A percentile compares a stretch with the other conserved stretches of the same genome.
These are phyloP conservation scores for Schwanniomyces vanrijiae DNA, from an alignment of 805 yeast species.

Conservation along the genomic window DNA sequence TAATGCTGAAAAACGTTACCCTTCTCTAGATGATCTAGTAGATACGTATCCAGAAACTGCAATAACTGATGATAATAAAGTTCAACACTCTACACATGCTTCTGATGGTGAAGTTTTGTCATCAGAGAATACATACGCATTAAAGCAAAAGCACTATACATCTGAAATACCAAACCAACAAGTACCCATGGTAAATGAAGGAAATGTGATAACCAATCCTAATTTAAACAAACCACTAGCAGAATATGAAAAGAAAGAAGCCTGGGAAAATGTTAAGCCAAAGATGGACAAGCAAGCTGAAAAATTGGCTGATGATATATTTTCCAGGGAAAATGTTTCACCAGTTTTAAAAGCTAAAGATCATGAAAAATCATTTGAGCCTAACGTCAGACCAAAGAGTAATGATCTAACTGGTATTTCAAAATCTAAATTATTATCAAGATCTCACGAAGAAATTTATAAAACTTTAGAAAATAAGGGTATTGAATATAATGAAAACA, in stretches of 20 bases:
- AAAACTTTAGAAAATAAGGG: neutral
- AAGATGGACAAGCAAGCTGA: conserved; percentile 32
- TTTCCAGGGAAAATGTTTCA: conserved; percentile 21
- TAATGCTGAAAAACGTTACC: conserved; percentile 52
- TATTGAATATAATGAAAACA: neutral
- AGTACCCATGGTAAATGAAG: conserved; percentile 16
- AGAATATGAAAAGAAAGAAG: conserved; percentile 31
- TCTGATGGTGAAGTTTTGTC: neutral
- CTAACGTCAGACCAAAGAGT: neutral
- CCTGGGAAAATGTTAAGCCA: conserved; percentile 32
- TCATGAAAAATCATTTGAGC: neutral
- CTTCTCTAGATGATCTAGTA: conserved; percentile 41
- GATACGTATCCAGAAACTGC: conserved; percentile 1
- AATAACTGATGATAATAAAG: neutral
- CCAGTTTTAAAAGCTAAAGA: conserved; percentile 4
- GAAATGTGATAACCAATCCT: conserved; percentile 11
- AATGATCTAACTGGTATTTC: neutral
- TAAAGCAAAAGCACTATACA: neutral
- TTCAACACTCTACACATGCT: neutral
- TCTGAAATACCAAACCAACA: neutral
- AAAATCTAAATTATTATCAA: neutral
- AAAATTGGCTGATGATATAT: conserved; percentile 42
- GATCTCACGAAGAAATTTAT: neutral
- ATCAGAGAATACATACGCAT: neutral
- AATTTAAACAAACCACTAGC: conserved; percentile 13